A percentile compares a stretch with the other conserved stretches of the same genome.
Conservation (phyloP, 768 basidiomycete genomes). For the Auricularia auricula-judae region DNA sequence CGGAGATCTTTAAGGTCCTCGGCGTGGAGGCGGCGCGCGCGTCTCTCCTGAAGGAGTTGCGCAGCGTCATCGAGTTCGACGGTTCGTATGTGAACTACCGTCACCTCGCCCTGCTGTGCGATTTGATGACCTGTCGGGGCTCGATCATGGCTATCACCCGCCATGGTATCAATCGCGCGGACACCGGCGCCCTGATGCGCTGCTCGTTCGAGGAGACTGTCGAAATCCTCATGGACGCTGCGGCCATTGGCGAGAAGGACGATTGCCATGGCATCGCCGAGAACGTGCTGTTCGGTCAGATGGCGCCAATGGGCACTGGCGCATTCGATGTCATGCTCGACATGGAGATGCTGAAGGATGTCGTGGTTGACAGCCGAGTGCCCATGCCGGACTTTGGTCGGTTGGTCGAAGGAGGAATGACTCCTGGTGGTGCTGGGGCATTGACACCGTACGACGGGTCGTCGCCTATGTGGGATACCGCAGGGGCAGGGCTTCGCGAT, state of each 20-base stretch:
- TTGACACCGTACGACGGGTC: constrained; percentile 97
- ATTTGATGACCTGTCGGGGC: constrained; percentile 96
- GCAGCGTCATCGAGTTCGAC: constrained; percentile 96
- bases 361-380: constrained; percentile 90
- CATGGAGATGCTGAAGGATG: constrained; percentile 97
- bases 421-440: constrained; percentile 60
- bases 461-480: constrained; percentile 68
- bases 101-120: constrained; percentile 91
- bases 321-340: constrained; percentile 93
- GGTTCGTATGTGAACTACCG: constrained; percentile 99
- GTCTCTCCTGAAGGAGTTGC: constrained; percentile 87
- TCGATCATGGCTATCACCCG: constrained; percentile 96
- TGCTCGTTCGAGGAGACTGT: constrained; percentile 99
- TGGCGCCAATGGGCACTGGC: constrained; percentile 99
- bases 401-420: constrained; percentile 80
- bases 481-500: constrained; percentile 68
- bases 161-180: constrained; percentile 97
- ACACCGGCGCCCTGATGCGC: constrained; percentile 97
- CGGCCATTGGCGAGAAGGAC: constrained; percentile 95
- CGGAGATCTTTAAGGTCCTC: constrained; percentile 86
- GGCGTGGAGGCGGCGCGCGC: constrained; percentile 96
- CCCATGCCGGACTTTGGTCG: constrained; percentile 76
- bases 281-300: constrained; percentile 97
- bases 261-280: constrained; percentile 98
- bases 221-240: constrained; percentile 97